Evolutionary conservation across 495 filamentous ascomycete genomes (phyloP), one percentile per base, ranked within the genome.

Genomic region (Apiosordaria backusii): DNA sequence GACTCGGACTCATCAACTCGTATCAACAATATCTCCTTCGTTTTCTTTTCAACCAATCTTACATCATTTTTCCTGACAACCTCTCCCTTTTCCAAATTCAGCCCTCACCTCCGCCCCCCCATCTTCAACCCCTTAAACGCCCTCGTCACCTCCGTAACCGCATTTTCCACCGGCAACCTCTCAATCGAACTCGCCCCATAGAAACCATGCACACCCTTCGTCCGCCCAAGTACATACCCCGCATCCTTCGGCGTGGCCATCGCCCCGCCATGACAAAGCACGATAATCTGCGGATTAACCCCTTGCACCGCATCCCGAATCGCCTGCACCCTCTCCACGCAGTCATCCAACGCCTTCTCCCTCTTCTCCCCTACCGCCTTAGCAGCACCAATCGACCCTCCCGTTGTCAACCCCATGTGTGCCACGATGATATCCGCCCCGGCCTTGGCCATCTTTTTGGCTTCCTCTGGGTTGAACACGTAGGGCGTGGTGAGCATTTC

Each of bases 101-200:
- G 9, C 35, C 13, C 35, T 45, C 35, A 45, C 13, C 35, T 45
- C 35, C 35, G 35, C 26, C n/a, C 15, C 29, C 22, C 64, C 55
- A 26, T 25, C 16, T 59, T 59, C 4, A 65, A 22, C 57, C 65
- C 75, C 77, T 90, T 91, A 68, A 90, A 90, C 22, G 69, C 71
- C 72, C 74, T 82, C 65, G 85, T 87, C 66, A 86, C 86, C 25
- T 86, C 77, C 67, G 83, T 81, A 62, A 90, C 87, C 0, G 88
- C 89, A 65, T 79, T 74, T 76, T 91, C 89, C 26, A 90, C 88
- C 16, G 88, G 89, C 69, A 90, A 77, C 45, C 88, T 78, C 78
- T 90, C 88, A 84, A 91, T 88, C 66, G 84, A 87, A 66, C 87
- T 89, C 25, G 88, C 88, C 0, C 88, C 88, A 75, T 85, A 90